Evolutionary conservation across 1,284 basidiomycete species (phyloP).

Genomic region (Vanrija sp.): DNA sequence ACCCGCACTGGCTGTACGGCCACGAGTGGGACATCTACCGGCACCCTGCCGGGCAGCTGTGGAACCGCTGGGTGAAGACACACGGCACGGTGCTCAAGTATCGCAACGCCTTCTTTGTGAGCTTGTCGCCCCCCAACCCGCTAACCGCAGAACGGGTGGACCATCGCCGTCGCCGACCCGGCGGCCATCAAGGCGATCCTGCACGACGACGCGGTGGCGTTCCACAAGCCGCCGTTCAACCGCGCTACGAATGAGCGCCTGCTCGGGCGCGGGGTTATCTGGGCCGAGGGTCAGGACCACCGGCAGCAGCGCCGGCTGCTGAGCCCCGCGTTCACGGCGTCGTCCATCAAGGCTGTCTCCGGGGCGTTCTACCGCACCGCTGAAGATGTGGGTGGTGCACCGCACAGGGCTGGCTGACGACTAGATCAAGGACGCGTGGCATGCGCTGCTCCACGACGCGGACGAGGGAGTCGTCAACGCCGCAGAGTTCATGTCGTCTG

Average conservation of each 20-base stretch:
- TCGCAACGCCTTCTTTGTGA: too few species aligned
- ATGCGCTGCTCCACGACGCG: neutral
- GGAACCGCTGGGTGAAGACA: neutral
- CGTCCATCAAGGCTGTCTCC: too few species aligned
- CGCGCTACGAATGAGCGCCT: constrained; percentile 30
- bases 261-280: constrained; percentile 40
- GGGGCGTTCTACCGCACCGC: too few species aligned
- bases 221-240: constrained; percentile 7
- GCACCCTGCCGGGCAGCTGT: neutral
- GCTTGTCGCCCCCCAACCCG: neutral
- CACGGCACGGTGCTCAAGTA: neutral
- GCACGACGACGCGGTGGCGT: constrained; percentile 1
- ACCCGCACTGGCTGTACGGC: neutral
- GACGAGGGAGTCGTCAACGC: neutral
- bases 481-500: constrained; percentile 4
- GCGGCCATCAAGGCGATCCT: constrained; percentile 1
- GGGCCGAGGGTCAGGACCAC: constrained; percentile 54
- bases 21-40: constrained; percentile 5
- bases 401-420: too few species aligned
- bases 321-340: constrained; percentile 29
- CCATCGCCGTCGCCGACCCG: constrained; percentile 5
- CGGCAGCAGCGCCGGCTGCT: constrained; percentile 53
- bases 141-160: constrained; percentile 3
- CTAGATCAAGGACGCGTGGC: too few species aligned
- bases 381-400: too few species aligned